A percentile compares a stretch with the other conserved stretches of the same genome.
These are phyloP conservation scores for Petunia secreta DNA, from an alignment of 257 asterid species.

Conservation along the genomic window DNA sequence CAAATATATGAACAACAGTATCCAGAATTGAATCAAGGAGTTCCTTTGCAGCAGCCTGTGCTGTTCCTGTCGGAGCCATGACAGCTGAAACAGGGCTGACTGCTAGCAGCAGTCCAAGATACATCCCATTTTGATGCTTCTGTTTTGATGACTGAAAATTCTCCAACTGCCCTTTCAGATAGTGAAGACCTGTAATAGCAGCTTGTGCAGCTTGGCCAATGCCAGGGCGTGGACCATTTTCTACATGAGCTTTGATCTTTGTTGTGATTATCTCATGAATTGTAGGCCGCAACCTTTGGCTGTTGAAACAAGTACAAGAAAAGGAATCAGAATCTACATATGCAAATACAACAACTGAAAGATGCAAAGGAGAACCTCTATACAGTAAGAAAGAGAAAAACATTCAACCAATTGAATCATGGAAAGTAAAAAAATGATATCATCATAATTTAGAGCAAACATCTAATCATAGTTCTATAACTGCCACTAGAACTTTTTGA, in stretches of 20 bases:
- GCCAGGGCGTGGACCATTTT: conserved; percentile 60
- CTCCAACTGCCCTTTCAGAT: conserved; percentile 71
- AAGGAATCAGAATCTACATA: conserved; percentile 16
- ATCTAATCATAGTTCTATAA: not conserved
- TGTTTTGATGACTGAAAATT: conserved; percentile 66
- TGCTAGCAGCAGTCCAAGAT: conserved; percentile 66
- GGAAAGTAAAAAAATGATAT: not conserved
- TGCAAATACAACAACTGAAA: conserved; percentile 24
- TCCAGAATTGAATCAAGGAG: conserved; percentile 90
- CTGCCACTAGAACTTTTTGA: not conserved
- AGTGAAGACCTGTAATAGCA: conserved; percentile 65
- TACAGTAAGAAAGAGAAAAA: conserved; percentile 5
- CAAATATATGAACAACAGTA: conserved; percentile 76
- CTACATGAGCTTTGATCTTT: conserved; percentile 85
- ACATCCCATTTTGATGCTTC: conserved; percentile 76
- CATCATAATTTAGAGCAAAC: conserved; percentile 6
- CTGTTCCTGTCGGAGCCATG: conserved; percentile 95
- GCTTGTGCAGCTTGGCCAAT: conserved; percentile 61
- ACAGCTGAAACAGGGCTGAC: conserved; percentile 91
- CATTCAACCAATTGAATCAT: not conserved
- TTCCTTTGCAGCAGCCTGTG: conserved; percentile 84
- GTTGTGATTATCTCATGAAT: conserved; percentile 81
- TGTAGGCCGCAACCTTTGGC: conserved; percentile 95
- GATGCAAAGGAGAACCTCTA: conserved; percentile 11
- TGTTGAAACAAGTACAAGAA: conserved; percentile 37